A percentile compares a stretch with the other conserved stretches of the same genome.
Evolutionary conservation across 139 green algal species (phyloP).

Genomic region (Auxenochlorella protothecoides): DNA sequence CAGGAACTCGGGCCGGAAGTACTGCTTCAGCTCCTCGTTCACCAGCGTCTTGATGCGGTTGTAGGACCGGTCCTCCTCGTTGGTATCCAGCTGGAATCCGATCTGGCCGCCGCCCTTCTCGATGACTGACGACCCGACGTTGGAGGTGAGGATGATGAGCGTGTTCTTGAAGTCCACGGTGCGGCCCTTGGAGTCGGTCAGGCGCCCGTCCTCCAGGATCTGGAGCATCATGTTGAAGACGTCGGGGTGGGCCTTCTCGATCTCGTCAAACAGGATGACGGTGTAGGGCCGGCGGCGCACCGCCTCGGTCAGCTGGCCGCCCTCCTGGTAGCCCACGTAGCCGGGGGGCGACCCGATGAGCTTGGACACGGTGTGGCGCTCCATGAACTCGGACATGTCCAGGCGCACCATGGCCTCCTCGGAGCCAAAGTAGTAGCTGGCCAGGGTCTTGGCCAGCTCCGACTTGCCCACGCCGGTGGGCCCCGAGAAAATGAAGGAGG

Average conservation of each 20-base stretch:
- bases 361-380: slow-evolving; percentile 98
- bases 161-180: slow-evolving; percentile 99
- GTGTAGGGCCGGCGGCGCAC: slow-evolving; percentile 94
- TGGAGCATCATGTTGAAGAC: slow-evolving; percentile 99
- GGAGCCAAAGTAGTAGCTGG: slow-evolving; percentile 94
- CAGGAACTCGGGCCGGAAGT: slow-evolving; percentile 97
- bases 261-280: slow-evolving; percentile 99
- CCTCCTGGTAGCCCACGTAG: slow-evolving; percentile 98
- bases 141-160: slow-evolving; percentile 98
- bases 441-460: slow-evolving; percentile 98
- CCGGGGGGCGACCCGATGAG: slow-evolving; percentile 96
- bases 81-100: slow-evolving; percentile 60
- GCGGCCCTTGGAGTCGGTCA: slow-evolving; percentile 86
- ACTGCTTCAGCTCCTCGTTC: slow-evolving; percentile 99
- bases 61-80: slow-evolving; percentile 35
- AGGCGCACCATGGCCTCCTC: slow-evolving; percentile 96
- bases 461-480: slow-evolving; percentile 91
- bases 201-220: slow-evolving; percentile 85
- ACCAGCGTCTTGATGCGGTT: slow-evolving; percentile 95
- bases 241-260: slow-evolving; percentile 99
- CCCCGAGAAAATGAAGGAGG: slow-evolving; percentile 94
- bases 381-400: slow-evolving; percentile 99
- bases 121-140: slow-evolving; percentile 91
- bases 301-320: slow-evolving; percentile 97
- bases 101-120: slow-evolving; percentile 87